Base-by-base conservation (phyloP, 306 rosid species). In the Vigna hirtella region DNA sequence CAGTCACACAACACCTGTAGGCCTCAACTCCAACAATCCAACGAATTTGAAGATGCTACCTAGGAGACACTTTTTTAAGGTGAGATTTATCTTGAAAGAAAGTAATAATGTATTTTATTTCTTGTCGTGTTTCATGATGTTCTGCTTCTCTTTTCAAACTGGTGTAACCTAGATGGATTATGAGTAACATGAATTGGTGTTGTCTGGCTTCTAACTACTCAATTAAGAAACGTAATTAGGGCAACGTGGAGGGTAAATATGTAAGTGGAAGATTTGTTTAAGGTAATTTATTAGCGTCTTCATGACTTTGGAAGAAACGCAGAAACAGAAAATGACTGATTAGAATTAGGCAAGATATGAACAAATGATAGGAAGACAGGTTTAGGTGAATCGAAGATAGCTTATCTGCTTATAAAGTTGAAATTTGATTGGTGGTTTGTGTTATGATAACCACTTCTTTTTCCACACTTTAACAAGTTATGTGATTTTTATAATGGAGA, bases 381-480 rank as follows among this genome's bases (percentile, higher is more conserved):
- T 55, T 72, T 49, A 16, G 18, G 7, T 30, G 7, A 43, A 40
- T 8, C 2, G 3, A 9, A 67, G 56, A 45, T 57, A 66, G 67
- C 78, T 77, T 77, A 73, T 81, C 78, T 50, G 16, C 34, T 55
- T 57, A 16, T 62, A 56, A 70, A 55, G 40, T 74, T 70, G 43
- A 49, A 66, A 3, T 81, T 81, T 74, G 68, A 62, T 78, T 73
- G 43, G 53, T 73, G 47, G 22, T 62, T 72, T 56, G 14, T 30
- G 34, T 30, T 4, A 30, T 55, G 59, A 81, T 72, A 72, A 72
- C 61, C 73, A 77, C 78, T 38, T 24, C 5, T 76, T 81, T 48
- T 11, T 65, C 63, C 45, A 40, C 69, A 51, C 59, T 30, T 49
- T 67, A n/a, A 69, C 50, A 49, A 26, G 18, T 16, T 55, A 49